Conservation (phyloP, 805 yeast species). For the Ogataea salicorniae region DNA sequence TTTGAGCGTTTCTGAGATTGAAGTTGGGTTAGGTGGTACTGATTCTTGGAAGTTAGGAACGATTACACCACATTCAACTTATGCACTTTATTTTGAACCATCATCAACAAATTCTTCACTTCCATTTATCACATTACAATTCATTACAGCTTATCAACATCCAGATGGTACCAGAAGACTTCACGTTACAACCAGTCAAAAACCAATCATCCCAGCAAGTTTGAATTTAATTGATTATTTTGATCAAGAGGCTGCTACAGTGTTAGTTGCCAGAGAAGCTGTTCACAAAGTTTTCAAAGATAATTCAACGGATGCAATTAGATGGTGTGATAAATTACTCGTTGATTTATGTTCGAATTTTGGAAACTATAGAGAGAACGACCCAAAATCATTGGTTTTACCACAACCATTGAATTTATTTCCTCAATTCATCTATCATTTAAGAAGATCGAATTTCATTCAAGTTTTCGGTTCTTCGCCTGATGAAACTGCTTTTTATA, state of each 20-base stretch:
- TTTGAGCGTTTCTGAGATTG: constrained; percentile 31
- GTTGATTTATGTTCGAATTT: constrained; percentile 43
- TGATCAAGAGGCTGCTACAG: constrained; percentile 69
- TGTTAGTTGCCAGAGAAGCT: constrained; percentile 52
- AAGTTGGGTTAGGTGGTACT: constrained; percentile 47
- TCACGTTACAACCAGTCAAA: constrained; percentile 54
- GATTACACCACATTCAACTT: constrained; percentile 52
- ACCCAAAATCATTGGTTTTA: constrained; percentile 44
- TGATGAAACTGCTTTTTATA: constrained; percentile 61
- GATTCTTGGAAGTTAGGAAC: constrained; percentile 58
- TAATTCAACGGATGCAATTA: constrained; percentile 37
- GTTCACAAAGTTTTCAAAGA: constrained; percentile 37
- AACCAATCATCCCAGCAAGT: constrained; percentile 35
- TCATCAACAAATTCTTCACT: constrained; percentile 18
- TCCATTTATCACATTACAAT: constrained; percentile 42
- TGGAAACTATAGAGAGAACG: constrained; percentile 43
- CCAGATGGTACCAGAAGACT: constrained; percentile 51
- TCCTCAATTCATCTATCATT: constrained; percentile 65
- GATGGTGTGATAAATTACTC: constrained; percentile 44
- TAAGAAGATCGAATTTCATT: constrained; percentile 60
- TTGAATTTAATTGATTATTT: constrained; percentile 43
- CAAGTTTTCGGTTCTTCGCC: constrained; percentile 68
- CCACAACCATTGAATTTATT: constrained; percentile 46
- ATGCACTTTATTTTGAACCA: constrained; percentile 54
- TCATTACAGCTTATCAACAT: constrained; percentile 58